phyloP scores from a whole-genome alignment of 495 filamentous ascomycete genomes.

The Chaetomium fimeti region DNA sequence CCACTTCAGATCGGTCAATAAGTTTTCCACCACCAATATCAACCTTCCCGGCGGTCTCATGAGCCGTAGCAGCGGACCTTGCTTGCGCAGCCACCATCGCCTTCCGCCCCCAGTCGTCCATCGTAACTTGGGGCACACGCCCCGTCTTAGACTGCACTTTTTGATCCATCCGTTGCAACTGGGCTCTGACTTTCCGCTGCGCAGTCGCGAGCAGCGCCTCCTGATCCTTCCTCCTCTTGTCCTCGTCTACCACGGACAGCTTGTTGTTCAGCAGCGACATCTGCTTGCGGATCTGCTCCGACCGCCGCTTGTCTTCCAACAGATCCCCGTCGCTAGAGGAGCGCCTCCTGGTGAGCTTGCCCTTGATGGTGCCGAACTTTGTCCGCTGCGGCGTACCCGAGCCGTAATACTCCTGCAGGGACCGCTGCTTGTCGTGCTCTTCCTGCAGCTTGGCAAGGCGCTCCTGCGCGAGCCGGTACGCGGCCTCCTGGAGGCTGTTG shows the following conservation, averaged over 20 bases:
- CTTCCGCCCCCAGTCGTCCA: slow-evolving; percentile 76
- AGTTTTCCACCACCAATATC: slow-evolving; percentile 79
- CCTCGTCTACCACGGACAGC: slow-evolving; percentile 66
- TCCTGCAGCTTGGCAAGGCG: slow-evolving; percentile 76
- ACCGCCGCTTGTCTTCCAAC: slow-evolving; percentile 62
- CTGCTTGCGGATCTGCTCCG: slow-evolving; percentile 71
- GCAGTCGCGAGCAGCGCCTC: slow-evolving; percentile 73
- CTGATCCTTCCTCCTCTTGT: slow-evolving; percentile 72
- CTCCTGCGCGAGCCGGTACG: slow-evolving; percentile 78
- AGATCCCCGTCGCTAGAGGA: slow-evolving; percentile 67
- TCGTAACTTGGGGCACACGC: slow-evolving; percentile 64
- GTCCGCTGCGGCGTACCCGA: slow-evolving; percentile 41
- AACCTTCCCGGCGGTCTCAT: slow-evolving; percentile 59
- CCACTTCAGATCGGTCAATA: slow-evolving; percentile 75
- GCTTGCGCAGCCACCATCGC: slow-evolving; percentile 64
- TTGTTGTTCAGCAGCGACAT: slow-evolving; percentile 73
- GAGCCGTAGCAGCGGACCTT: slow-evolving; percentile 53
- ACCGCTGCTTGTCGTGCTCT: slow-evolving; percentile 56
- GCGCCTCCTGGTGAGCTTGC: slow-evolving; percentile 59
- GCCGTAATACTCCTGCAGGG: slow-evolving; percentile 72
- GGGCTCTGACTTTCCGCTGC: slow-evolving; percentile 76
- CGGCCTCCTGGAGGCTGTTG: slow-evolving; percentile 70
- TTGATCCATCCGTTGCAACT: slow-evolving; percentile 75
- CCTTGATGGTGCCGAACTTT: slow-evolving; percentile 54
- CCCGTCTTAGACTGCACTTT: slow-evolving; percentile 74